phyloP scores from a whole-genome alignment of 805 yeast species.

The Pichia sporocuriosa region DNA sequence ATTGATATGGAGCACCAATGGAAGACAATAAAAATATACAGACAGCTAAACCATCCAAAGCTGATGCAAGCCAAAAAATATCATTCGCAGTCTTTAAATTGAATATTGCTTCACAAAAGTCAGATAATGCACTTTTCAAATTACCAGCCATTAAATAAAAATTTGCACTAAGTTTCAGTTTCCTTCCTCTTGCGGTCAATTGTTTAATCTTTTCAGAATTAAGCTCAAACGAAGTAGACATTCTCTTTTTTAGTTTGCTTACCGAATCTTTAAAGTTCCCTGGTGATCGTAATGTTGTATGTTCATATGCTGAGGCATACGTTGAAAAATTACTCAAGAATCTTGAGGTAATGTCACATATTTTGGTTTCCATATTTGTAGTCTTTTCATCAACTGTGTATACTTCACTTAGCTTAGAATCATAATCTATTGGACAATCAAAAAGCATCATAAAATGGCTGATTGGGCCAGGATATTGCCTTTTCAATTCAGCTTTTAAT shows the following conservation, averaged over 20 bases:
- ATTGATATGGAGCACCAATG: slow-evolving; percentile 44
- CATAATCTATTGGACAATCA: slow-evolving; percentile 32
- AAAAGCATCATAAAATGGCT: slow-evolving; percentile 51
- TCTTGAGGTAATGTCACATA: slow-evolving; percentile 65
- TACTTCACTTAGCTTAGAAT: slow-evolving; percentile 8
- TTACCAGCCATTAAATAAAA: slow-evolving; percentile 78
- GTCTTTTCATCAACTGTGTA: slow-evolving; percentile 16
- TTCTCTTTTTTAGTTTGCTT: slow-evolving; percentile 21
- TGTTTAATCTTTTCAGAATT: slow-evolving; percentile 30
- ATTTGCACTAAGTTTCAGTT: slow-evolving; percentile 67
- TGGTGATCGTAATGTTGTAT: slow-evolving; percentile 79
- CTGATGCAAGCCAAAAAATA: slow-evolving; percentile 79
- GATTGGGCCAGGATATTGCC: slow-evolving; percentile 44
- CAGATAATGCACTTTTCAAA: slow-evolving; percentile 58
- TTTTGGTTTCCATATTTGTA: slow-evolving; percentile 46
- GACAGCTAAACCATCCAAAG: slow-evolving; percentile 76
- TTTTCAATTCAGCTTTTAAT: slow-evolving; percentile 36
- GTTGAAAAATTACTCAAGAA: slow-evolving; percentile 59
- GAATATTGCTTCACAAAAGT: slow-evolving; percentile 66
- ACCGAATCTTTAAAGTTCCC: slow-evolving; percentile 35
- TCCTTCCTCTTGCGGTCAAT: slow-evolving; percentile 60
- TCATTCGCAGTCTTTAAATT: slow-evolving; percentile 60
- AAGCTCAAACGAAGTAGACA: slow-evolving; percentile 27
- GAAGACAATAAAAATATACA: slow-evolving; percentile 55
- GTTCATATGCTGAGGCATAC: slow-evolving; percentile 67